Evolutionary conservation across 2,329 filamentous ascomycete species (phyloP), one percentile per base, ranked within the genome.

Genomic region (Coniella vitis): DNA sequence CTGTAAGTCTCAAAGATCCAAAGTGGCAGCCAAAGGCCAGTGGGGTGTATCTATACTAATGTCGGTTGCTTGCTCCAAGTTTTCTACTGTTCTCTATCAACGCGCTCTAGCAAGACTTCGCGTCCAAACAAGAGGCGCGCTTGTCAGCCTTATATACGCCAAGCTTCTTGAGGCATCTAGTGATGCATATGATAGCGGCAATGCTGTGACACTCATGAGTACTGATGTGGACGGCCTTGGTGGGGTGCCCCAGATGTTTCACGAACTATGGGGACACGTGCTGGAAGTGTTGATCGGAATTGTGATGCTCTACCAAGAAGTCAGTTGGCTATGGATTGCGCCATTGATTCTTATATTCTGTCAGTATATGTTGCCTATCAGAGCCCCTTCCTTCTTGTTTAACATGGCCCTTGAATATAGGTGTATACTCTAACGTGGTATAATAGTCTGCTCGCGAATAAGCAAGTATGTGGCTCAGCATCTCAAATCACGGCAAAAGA

Each of bases 291-390:
- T 64, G 0, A 56, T 74, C 32, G 72, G 69, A 2, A 60, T 70
- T 2, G 40, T 48, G 7, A 58, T 74, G 45, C 53, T 75, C 2
- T 61, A 63, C 7, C 52, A 51, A 12, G 54, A 71, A 52, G 64
- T 74, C 4, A 66, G 69, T 10, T 72, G 69, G 68, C 49, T 73
- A 4, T 71, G 63, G 55, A 64, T 64, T 1, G 53, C 72, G 10
- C 70, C 69, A 0, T 52, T 71, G 2, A 49, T 66, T 3, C 53
- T 72, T n/a, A 70, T 72, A 2, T 62, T 68, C 29, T 54, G 70
- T 72, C 53, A 59, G 67, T 57, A 16, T 7, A 12, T 5, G 25
- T 22, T 31, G 13, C 9, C n/a, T 4, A 5, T 16, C n/a, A 31
- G 16, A 20, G 1, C 10, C n/a, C 16, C n/a, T 16, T n/a, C 3